These are phyloP conservation scores for Gardenia jasminoides DNA, from an alignment of 257 asterid genomes.

Conservation along the genomic window DNA sequence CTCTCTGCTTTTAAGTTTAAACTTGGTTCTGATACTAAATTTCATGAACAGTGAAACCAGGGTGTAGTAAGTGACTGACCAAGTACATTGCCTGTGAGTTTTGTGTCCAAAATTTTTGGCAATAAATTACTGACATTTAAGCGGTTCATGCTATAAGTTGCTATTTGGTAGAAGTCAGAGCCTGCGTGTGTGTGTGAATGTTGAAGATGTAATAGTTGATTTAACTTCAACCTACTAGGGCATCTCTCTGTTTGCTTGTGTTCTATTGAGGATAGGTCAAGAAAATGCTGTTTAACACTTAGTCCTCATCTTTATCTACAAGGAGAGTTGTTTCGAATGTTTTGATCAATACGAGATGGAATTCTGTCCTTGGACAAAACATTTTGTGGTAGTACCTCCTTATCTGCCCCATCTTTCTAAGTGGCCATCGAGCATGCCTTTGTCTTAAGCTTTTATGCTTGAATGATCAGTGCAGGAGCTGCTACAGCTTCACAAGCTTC, in stretches of 20 bases:
- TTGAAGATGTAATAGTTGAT: background rate
- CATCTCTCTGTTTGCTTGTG: background rate
- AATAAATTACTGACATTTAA: background rate
- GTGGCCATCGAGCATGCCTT: background rate
- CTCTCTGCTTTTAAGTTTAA: background rate
- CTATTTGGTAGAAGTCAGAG: background rate
- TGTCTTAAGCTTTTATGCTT: background rate
- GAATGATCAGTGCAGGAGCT: slow-evolving; percentile 46
- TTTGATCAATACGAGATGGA: background rate
- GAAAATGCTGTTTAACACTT: background rate
- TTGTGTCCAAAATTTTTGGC: background rate
- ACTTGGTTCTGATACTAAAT: background rate
- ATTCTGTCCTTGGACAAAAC: background rate
- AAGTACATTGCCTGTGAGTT: background rate
- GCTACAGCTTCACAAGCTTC: slow-evolving; percentile 36
- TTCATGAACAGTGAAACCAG: background rate
- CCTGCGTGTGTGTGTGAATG: no score
- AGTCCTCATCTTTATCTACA: background rate
- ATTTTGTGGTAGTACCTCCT: background rate
- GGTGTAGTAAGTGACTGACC: background rate
- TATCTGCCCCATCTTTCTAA: background rate
- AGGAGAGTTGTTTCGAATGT: background rate
- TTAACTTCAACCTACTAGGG: background rate
- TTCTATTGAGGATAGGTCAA: background rate
- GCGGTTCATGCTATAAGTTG: background rate